Percentiles rank a stretch among this genome's conserved stretches.
phyloP scores from a whole-genome alignment of 78 protist species.

The Chrysochromulina parva region DNA sequence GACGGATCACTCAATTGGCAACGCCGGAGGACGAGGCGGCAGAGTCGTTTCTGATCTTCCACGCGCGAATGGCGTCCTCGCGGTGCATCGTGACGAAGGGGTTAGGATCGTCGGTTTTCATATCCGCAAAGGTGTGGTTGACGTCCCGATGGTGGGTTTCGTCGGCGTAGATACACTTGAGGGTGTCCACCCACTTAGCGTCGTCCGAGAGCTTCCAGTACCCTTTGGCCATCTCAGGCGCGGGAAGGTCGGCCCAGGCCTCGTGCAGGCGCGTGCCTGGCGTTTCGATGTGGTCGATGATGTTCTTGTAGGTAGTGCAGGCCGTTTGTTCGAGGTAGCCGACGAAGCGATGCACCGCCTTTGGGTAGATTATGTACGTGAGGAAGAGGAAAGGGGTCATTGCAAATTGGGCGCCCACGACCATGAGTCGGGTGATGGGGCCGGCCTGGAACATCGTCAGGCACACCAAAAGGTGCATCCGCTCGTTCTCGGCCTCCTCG shows the following conservation, averaged over 20 bases:
- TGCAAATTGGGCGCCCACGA: neutral
- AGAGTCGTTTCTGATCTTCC: neutral
- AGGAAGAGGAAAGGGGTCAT: neutral
- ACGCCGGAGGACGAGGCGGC: too few species aligned
- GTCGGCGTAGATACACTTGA: constrained; percentile 72
- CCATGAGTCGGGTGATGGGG: neutral
- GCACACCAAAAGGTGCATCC: constrained; percentile 86
- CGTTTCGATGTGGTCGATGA: constrained; percentile 30
- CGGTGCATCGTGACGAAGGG: neutral
- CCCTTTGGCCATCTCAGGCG: constrained; percentile 75
- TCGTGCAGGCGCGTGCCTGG: constrained; percentile 31
- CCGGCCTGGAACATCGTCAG: constrained; percentile 33
- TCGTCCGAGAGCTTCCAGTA: constrained; percentile 76
- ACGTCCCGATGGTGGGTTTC: constrained; percentile 73
- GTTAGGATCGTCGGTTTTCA: neutral
- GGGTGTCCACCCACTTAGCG: constrained; percentile 68
- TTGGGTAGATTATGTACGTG: neutral
- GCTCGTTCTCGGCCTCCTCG: constrained; percentile 81
- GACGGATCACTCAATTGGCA: too few species aligned
- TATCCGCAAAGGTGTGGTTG: constrained; percentile 14
- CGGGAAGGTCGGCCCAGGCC: constrained; percentile 40
- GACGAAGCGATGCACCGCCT: constrained; percentile 56
- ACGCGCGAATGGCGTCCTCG: neutral
- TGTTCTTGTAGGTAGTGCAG: constrained; percentile 22
- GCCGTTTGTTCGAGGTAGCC: constrained; percentile 77